Evolutionary conservation across 106 monocot genomes (phyloP), one percentile per base, ranked within the genome.

Genomic region (Agapanthus africanus): DNA sequence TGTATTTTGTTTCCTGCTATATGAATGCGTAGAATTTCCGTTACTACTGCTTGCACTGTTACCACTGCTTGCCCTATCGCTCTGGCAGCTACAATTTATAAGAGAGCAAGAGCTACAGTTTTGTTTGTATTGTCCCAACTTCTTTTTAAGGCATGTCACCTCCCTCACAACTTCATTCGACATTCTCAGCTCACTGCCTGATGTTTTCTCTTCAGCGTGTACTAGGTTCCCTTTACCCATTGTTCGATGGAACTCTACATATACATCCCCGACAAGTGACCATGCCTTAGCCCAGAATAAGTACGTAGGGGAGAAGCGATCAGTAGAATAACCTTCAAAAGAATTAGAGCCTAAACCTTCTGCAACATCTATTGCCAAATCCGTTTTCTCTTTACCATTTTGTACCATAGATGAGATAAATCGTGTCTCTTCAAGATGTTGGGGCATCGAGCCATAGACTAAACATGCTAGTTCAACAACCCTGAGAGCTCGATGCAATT

Each of bases 381-480:
- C 62, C 6, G 11, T 57, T 19, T 68, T 66, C 73, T 82, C 13
- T 73, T 73, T 40, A 4, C 16, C 60, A 25, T 66, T 65, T 75
- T 81, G 15, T 75, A 74, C 51, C 84, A 99, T 90, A 62, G 93
- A 93, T 72, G 99, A 93, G 40, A 93, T 85, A 81, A 93, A 99
- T 8, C 59, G 78, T 63, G 84, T 79, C 73, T 90, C 79, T 32
- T 93, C 93, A 42, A 99, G 80, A 73, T 85, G 77, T 57, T 87
- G 81, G 42, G 99, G 99, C 99, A 99, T 99, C 46, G 99, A 99
- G 18, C 99, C 99, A 81, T 99, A 99, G 38, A 99, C 77, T 54
- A 90, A 80, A 76, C 85, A 90, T 52, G 99, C 93, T 73, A 99
- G 76, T 78, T 93, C 80, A 33, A 93, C 87, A 79, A 90, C 85